Evolutionary conservation across 129 eudicot genomes (phyloP), one percentile per base, ranked within the genome.

Genomic region (Cynara cardunculus): DNA sequence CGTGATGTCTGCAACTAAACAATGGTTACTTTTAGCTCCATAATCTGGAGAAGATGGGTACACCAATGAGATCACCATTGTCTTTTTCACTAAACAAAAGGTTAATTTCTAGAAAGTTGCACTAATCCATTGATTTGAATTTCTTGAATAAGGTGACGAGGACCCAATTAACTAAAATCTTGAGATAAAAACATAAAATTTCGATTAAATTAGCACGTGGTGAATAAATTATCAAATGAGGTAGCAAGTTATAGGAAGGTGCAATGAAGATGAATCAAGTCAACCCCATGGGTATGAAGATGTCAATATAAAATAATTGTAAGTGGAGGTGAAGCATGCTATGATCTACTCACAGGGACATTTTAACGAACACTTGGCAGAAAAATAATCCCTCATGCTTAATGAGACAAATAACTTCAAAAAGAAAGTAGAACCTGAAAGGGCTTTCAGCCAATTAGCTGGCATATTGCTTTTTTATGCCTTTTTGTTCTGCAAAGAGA

Each of bases 201-300:
- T 18, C 8, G 10, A 7, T 13, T 10, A 46, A 39, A 18, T 21
- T 46, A 31, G 76, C 85, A 84, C 71, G 72, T 76, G 87, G 72
- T 6, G 61, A 64, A 83, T 46, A 41, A 25, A 18, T 14, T 67
- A 74, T 41, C 27, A 5, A 77, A 65, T 71, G 5, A n/a, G 30
- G 22, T 61, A 64, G 44, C n/a, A 73, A 44, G 22, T 64, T 65
- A 19, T 22, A 80, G 25, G 77, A 85, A 74, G 76, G 78, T 86
- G 77, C 81, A 78, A 82, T 69, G 74, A 78, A 77, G 66, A 78
- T 75, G 82, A 69, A 74, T 64, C 85, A 74, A 74, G 87, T 86
- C 87, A 79, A 79, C 72, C 37, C 70, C 70, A 30, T 30, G 30
- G 74, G 75, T 66, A 68, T 74, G 80, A 74, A 65, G 27, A 81